Evolutionary conservation across 2,329 filamentous ascomycete genomes (phyloP).

Genomic region (Aureobasidium sp.): DNA sequence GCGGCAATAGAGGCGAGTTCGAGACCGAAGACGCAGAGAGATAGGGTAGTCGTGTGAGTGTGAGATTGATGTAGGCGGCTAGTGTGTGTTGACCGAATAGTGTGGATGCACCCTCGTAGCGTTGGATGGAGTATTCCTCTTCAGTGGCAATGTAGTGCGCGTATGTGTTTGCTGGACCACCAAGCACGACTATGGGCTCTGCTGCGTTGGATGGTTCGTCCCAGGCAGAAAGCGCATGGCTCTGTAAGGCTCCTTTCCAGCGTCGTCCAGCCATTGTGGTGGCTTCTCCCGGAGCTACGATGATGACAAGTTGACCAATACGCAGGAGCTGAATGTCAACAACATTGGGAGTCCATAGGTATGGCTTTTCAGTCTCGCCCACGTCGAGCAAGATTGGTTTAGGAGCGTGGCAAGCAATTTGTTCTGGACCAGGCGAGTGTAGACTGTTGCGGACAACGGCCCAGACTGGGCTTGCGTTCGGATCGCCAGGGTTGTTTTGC

Average conservation of each 20-base stretch:
- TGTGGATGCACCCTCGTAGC: slow-evolving; percentile 92
- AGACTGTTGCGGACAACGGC: slow-evolving; percentile 63
- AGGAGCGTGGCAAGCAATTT: slow-evolving; percentile 65
- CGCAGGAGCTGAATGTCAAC: slow-evolving; percentile 82
- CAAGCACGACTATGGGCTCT: slow-evolving; percentile 68
- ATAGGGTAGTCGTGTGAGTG: slow-evolving; percentile 61
- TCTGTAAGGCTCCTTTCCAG: slow-evolving; percentile 64
- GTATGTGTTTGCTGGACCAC: slow-evolving; percentile 86
- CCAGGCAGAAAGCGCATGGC: slow-evolving; percentile 29
- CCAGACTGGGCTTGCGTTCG: slow-evolving; percentile 73
- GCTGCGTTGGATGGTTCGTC: slow-evolving; percentile 31
- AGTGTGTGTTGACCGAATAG: slow-evolving; percentile 78
- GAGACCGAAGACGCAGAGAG: slow-evolving; percentile 42
- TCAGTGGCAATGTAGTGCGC: slow-evolving; percentile 72
- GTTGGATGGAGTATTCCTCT: slow-evolving; percentile 75
- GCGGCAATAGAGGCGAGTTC: slow-evolving; percentile 29
- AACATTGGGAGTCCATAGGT: slow-evolving; percentile 83
- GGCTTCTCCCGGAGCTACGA: slow-evolving; percentile 78
- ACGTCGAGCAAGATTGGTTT: slow-evolving; percentile 87
- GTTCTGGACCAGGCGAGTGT: slow-evolving; percentile 59
- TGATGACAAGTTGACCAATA: slow-evolving; percentile 74
- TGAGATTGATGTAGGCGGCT: slow-evolving; percentile 80
- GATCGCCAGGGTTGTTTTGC: slow-evolving; percentile 69
- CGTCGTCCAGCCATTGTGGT: slow-evolving; percentile 87
- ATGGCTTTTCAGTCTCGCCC: slow-evolving; percentile 68